Evolutionary conservation across 2,329 filamentous ascomycete genomes (phyloP), one percentile per base, ranked within the genome.

Genomic region (Colletotrichum trifolii): DNA sequence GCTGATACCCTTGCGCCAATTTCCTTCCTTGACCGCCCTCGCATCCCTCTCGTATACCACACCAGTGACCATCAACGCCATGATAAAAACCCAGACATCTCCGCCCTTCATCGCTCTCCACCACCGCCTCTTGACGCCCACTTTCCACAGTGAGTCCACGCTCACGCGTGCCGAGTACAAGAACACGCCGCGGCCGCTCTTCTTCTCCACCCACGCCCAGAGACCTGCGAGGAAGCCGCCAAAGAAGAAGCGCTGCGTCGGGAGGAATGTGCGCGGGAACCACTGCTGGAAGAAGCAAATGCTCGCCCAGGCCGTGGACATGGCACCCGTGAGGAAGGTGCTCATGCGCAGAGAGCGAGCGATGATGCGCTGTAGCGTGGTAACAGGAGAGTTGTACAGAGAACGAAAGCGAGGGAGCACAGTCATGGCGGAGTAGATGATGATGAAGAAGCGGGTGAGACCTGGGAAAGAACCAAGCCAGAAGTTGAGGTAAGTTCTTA

Each of bases 221-320:
- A 96, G 77, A 0, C 96, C 96, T 1, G 91, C 93, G 1, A 96
- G 73, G 75, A 95, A 92, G 8, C 96, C 95, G 56, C 93, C 92
- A 0, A 97, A 82, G 83, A 96, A 97, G 84, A 96, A 96, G 25
- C 96, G 88, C 75, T 96, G 91, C 0, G 91, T 94, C 0, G 94
- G 87, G 1, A 97, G 83, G 8, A 94, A 82, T 6, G 85, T 85
- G 3, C 90, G 85, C 0, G 95, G 94, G 2, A 98, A 84, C 72
- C 91, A 85, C 49, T 86, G 82, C 77, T 97, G 93, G 82, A 97
- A 94, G 72, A 97, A 85, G 80, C 95, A 99, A 70, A 97, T 89
- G 62, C 89, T 91, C 1, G 89, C 94, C 96, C 96, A 99, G 38
- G 89, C 88, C 0, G 93, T 93, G 12, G 93, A 93, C 63, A 97